These are phyloP conservation scores for Pythium scleroteichum DNA, from an alignment of 352 stramenopile genomes.

Conservation along the genomic window DNA sequence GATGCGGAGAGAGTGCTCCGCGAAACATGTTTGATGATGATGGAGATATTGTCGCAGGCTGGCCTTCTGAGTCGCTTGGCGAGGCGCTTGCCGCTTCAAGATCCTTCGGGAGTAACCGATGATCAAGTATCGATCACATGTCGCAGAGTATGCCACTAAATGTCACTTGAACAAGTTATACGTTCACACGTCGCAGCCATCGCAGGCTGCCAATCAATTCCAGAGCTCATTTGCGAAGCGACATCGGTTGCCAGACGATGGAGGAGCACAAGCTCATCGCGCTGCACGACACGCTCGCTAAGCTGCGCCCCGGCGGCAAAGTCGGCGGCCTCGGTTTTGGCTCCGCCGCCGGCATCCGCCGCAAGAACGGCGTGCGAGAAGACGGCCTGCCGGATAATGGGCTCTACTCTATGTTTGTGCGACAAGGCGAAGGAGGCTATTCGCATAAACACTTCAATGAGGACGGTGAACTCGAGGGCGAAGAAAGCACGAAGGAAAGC, in stretches of 20 bases:
- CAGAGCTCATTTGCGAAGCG: slow-evolving; percentile 7
- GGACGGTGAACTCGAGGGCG: slow-evolving; percentile 21
- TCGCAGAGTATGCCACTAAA: slow-evolving; percentile 8
- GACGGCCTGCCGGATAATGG: slow-evolving; percentile 81
- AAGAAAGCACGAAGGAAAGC: slow-evolving; percentile 44
- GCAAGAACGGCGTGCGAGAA: slow-evolving; percentile 60
- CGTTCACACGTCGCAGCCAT: slow-evolving; percentile 17
- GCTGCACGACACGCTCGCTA: slow-evolving; percentile 85
- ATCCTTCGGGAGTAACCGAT: not conserved
- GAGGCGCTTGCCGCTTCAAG: slow-evolving; percentile 2
- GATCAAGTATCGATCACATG: too few relatives aligned
- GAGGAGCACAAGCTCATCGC: slow-evolving; percentile 84
- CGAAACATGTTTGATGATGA: slow-evolving; percentile 13
- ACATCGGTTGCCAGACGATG: slow-evolving; percentile 38
- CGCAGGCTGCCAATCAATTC: slow-evolving; percentile 15
- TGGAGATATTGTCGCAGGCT: not conserved
- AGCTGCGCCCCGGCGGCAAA: slow-evolving; percentile 80
- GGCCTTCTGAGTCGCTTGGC: not conserved
- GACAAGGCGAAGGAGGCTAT: slow-evolving; percentile 71
- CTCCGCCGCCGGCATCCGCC: slow-evolving; percentile 38
- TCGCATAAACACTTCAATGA: slow-evolving; percentile 85
- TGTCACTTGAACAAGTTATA: slow-evolving; percentile 8
- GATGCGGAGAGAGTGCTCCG: slow-evolving; percentile 9
- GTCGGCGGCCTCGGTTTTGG: slow-evolving; percentile 80
- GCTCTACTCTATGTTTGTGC: slow-evolving; percentile 86